Evolutionary conservation across 2,329 filamentous ascomycete genomes (phyloP), one percentile per base, ranked within the genome.

Genomic region (Colletotrichum sp.): DNA sequence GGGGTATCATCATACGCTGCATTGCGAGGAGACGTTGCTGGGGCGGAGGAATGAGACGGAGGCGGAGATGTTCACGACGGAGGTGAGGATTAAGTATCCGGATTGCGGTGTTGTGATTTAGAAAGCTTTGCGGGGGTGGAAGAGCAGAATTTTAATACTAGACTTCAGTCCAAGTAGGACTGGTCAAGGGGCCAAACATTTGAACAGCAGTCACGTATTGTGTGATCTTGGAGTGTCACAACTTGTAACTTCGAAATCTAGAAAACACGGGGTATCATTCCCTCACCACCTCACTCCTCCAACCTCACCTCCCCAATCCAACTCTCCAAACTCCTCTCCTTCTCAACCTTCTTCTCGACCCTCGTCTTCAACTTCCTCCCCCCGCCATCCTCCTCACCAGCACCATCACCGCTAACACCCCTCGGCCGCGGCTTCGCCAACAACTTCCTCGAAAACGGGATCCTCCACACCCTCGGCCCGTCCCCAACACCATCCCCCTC

Each of bases 401-500:
- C n/a, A n/a, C n/a, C n/a, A n/a, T n/a, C n/a, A n/a, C n/a, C n/a
- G n/a, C n/a, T n/a, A n/a, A 52, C 10, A 21, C 0, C 43, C n/a
- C 43, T 52, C 6, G 10, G 43, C 70, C 71, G 55, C 0, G 77
- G 77, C 67, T 66, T 78, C 13, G 75, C 77, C 30, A 78, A 69
- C 57, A 78, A 28, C 48, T 77, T 78, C 4, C 75, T 66, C 52
- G 77, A 75, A 36, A 77, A 77, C 26, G 75, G 77, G 2, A 78
- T 77, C 43, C 75, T 59, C 75, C 77, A 77, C 36, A 78, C 73
- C 6, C 72, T 72, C 59, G 75, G 77, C 21, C 77, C 77, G 26
- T 66, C 67, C 24, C 72, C 67, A 5, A 55, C 43, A 8, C 70
- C 74, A 26, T 52, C 28, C 63, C 24, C 28, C 69, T 43, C 13